A percentile compares a stretch with the other conserved stretches of the same genome.
Evolutionary conservation across 2,329 filamentous ascomycete genomes (phyloP).

Genomic region (Fusarium longipes): DNA sequence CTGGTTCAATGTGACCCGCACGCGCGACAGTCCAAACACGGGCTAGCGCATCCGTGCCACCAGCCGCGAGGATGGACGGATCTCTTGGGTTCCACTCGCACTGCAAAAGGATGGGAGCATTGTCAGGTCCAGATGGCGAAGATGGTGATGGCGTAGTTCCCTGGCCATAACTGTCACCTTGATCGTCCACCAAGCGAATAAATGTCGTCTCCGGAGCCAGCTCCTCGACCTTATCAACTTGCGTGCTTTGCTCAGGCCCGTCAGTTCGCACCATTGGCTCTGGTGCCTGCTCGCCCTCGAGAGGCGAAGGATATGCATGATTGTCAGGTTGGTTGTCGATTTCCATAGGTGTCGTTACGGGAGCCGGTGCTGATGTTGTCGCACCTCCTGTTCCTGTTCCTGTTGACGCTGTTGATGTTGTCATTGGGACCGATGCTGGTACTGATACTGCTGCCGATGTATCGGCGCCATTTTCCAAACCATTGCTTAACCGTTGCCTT

Average conservation of each 20-base stretch:
- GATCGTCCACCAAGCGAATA: constrained; percentile 64
- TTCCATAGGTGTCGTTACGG: constrained; percentile 67
- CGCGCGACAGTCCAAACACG: constrained; percentile 73
- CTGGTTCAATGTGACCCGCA: constrained; percentile 58
- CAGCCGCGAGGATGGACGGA: constrained; percentile 73
- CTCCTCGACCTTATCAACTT: constrained; percentile 72
- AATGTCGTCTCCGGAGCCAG: constrained; percentile 70
- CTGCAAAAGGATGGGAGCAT: constrained; percentile 71
- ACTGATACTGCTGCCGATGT: constrained; percentile 45
- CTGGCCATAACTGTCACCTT: constrained; percentile 50
- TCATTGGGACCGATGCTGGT: constrained; percentile 35
- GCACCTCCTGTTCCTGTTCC: constrained; percentile 23
- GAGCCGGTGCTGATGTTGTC: constrained; percentile 39
- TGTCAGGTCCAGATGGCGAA: constrained; percentile 58
- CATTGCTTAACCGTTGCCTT: constrained; percentile 70
- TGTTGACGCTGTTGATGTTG: constrained; percentile 22
- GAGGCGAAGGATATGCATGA: constrained; percentile 73
- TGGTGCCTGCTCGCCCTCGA: constrained; percentile 66
- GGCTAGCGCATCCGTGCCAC: constrained; percentile 76
- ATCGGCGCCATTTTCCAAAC: constrained; percentile 67
- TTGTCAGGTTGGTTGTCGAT: constrained; percentile 65
- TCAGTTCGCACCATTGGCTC: constrained; percentile 67
- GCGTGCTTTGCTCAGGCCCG: constrained; percentile 72
- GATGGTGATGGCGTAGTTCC: constrained; percentile 50
- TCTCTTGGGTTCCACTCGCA: constrained; percentile 76